A percentile compares a stretch with the other conserved stretches of the same genome.
Conservation (phyloP, 768 basidiomycete genomes). For the Rhodotorula paludigena region DNA sequence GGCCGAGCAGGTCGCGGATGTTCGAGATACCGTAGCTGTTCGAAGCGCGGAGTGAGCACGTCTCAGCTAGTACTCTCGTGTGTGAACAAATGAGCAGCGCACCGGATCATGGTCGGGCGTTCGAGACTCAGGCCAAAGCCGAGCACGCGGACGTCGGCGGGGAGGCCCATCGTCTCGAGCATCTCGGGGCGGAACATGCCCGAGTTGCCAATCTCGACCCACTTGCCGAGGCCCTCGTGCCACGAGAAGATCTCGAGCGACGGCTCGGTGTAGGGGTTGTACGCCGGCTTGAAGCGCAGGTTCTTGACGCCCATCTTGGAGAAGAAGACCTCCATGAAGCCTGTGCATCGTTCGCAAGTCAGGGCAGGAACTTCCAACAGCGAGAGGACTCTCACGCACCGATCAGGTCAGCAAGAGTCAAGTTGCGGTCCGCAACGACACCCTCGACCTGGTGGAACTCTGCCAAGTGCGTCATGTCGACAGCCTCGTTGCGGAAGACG, state of each 20-base stretch:
- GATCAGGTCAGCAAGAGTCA: conserved; percentile 92
- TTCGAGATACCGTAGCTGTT: conserved; percentile 91
- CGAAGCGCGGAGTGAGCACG: background rate
- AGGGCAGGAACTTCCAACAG: background rate
- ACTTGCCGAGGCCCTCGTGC: conserved; percentile 84
- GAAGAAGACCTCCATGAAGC: conserved; percentile 99
- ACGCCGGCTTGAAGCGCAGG: conserved; percentile 95
- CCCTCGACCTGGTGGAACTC: conserved; percentile 99
- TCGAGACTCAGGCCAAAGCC: conserved; percentile 95
- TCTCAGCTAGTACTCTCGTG: background rate
- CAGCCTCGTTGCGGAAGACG: conserved; percentile 97
- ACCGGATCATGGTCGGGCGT: conserved; percentile 98
- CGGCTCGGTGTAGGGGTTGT: conserved; percentile 98
- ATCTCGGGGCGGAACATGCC: conserved; percentile 99
- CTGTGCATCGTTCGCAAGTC: conserved; percentile 49
- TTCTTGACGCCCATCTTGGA: conserved; percentile 92
- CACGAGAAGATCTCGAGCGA: conserved; percentile 98
- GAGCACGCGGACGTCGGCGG: conserved; percentile 89
- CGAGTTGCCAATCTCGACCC: conserved; percentile 93
- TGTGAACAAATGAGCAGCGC: conserved; percentile 42
- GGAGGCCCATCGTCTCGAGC: conserved; percentile 98
- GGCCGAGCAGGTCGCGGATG: conserved; percentile 91
- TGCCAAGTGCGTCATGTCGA: conserved; percentile 95
- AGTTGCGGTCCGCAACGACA: conserved; percentile 85
- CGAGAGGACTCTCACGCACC: conserved; percentile 53